A percentile compares a stretch with the other conserved stretches of the same genome.
Evolutionary conservation across 2,329 filamentous ascomycete species (phyloP).

Genomic region (Eutypa lata): DNA sequence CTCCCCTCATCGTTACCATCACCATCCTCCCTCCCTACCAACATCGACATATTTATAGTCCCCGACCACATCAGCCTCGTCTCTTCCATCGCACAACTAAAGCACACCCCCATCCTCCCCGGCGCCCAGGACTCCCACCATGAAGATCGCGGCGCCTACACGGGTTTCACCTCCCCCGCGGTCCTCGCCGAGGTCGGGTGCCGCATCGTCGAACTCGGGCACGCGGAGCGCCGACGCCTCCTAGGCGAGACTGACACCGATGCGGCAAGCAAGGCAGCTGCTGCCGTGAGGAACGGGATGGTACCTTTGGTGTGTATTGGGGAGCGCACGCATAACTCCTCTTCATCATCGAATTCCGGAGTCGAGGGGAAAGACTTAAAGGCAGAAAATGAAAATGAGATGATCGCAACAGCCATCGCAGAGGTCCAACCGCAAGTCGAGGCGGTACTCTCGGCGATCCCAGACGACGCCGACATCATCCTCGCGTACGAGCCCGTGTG

Average conservation of each 20-base stretch:
- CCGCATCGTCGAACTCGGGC: slow-evolving; percentile 72
- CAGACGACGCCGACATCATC: slow-evolving; percentile 64
- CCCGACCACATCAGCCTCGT: slow-evolving; percentile 72
- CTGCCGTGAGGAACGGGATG: slow-evolving; percentile 66
- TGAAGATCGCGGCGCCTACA: slow-evolving; percentile 70
- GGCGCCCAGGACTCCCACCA: slow-evolving; percentile 76
- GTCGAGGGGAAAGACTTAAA: no score
- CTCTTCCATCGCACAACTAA: slow-evolving; percentile 47
- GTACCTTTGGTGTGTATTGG: slow-evolving; percentile 79
- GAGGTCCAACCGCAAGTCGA: slow-evolving; percentile 67
- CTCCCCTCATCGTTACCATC: no score
- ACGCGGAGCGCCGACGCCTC: slow-evolving; percentile 71
- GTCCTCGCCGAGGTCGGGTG: slow-evolving; percentile 67
- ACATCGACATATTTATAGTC: slow-evolving; percentile 61
- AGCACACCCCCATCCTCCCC: slow-evolving; percentile 49
- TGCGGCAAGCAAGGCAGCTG: slow-evolving; percentile 66
- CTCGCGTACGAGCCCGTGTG: slow-evolving; percentile 87
- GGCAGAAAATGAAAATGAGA: slow-evolving; percentile 23
- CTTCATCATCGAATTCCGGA: no score
- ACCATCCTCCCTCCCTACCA: slow-evolving; percentile 17
- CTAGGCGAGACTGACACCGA: slow-evolving; percentile 72
- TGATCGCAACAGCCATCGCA: slow-evolving; percentile 56
- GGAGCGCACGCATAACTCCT: slow-evolving; percentile 52
- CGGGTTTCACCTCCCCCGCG: slow-evolving; percentile 71
- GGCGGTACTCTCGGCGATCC: slow-evolving; percentile 58